Base-by-base conservation (phyloP, 352 stramenopile species). In the Globisporangium cylindrosporum region DNA sequence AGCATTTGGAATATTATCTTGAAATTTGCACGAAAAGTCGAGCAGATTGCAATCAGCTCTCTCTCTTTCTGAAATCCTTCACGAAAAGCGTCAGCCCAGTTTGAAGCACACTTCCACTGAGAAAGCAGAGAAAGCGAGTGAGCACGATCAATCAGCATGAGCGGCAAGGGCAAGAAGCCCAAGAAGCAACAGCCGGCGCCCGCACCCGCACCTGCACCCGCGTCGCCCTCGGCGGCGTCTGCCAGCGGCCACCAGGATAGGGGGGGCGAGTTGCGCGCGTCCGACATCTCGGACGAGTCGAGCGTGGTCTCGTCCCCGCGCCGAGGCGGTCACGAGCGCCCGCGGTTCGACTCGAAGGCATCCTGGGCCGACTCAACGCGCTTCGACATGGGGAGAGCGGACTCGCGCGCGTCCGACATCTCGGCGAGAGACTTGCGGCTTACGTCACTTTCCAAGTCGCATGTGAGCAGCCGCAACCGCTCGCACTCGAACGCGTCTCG, bases 351-450 rank as follows among this genome's bases (percentile, higher is more conserved):
- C 69, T 95, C 88, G 32, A 84, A 84, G 29, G 88, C 82, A 22
- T 95, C 88, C 54, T 95, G 86, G 84, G 86, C 86, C 10, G 88
- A 95, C 64, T 95, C 88, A 51, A 95, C 88, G 70, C 84, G 88
- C 27, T 93, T 95, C 53, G 88, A 95, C 72, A 91, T 93, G 83
- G 85, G 85, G 4, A 80, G 88, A 32, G 83, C 80, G 6, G 88
- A 95, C 70, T 94, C 86, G 57, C 86, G 86, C 36, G 84, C 86
- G 12, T 95, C 88, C 12, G 82, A 92, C 29, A 69, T 95, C 57
- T 92, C 84, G 15, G 78, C 84, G 14, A 74, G 77, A 15, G 83
- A 92, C 67, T 62, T 92, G 71, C 75, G 83, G 5, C 81, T 92
- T 59, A 92, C 86, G 62, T 75, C 72, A 4, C 62, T 92, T 10